phyloP scores from a whole-genome alignment of 169 alveolate genomes.

The Plasmodium berghei region DNA sequence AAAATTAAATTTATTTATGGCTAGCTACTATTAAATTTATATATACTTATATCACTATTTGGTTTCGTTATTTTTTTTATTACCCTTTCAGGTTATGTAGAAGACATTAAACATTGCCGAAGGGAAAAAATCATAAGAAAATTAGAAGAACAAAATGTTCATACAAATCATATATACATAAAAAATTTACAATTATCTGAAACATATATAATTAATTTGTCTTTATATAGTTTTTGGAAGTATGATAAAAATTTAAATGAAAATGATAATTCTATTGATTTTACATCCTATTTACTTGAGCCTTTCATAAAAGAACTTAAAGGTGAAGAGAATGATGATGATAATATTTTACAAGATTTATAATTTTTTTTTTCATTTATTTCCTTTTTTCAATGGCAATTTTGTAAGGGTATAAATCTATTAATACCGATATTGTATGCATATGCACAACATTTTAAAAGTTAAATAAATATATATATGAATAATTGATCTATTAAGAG shows the following conservation, averaged over 20 bases:
- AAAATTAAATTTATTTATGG: too few species aligned
- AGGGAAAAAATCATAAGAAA: constrained; percentile 62
- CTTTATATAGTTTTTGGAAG: constrained; percentile 75
- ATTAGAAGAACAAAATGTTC: constrained; percentile 64
- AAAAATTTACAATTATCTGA: constrained; percentile 65
- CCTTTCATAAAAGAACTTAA: constrained; percentile 55
- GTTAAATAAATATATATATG: too few species aligned
- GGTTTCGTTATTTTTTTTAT: not conserved
- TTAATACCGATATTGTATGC: too few species aligned
- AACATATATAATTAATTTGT: constrained; percentile 56
- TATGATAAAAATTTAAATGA: constrained; percentile 57
- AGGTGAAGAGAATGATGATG: constrained; percentile 31
- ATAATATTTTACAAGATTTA: constrained; percentile 58
- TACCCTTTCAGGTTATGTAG: constrained; percentile 60
- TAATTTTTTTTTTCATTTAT: not conserved
- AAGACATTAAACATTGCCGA: constrained; percentile 74
- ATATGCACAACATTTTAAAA: too few species aligned
- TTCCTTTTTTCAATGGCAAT: too few species aligned
- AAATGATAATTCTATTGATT: constrained; percentile 29
- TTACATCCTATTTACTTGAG: constrained; percentile 71
- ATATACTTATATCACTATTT: not conserved
- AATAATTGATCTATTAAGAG: too few species aligned
- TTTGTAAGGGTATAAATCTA: not conserved
- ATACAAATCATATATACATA: constrained; percentile 56
- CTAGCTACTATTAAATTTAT: too few species aligned